These are phyloP conservation scores for Roridomyces roridus DNA, from an alignment of 768 basidiomycete species.

Conservation along the genomic window DNA sequence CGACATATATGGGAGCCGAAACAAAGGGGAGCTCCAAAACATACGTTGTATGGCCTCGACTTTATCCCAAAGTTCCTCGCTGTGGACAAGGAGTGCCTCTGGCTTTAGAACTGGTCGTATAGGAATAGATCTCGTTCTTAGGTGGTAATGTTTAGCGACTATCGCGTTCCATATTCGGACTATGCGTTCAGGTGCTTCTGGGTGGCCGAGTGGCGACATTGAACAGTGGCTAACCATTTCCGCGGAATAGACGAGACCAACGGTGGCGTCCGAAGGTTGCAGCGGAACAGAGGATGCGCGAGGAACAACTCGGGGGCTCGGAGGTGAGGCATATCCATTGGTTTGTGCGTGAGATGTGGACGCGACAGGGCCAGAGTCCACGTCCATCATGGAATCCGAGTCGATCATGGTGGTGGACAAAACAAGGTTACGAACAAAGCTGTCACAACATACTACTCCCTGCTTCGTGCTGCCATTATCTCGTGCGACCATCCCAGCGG, in stretches of 20 bases:
- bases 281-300: conserved; percentile 54
- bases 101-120: conserved; percentile 75
- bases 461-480: conserved; percentile 46
- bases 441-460: too few species aligned
- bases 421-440: neutral
- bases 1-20: neutral
- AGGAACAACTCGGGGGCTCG: neutral
- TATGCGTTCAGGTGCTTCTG: conserved; percentile 88
- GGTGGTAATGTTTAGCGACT: conserved; percentile 59
- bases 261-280: conserved; percentile 46
- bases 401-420: neutral
- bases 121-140: conserved; percentile 79
- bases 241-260: conserved; percentile 87
- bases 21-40: conserved; percentile 34
- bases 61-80: conserved; percentile 90
- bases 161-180: conserved; percentile 74
- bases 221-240: conserved; percentile 88
- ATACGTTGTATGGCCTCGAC: conserved; percentile 83
- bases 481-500: conserved; percentile 70
- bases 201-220: conserved; percentile 48
- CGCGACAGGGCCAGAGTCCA: conserved; percentile 1
- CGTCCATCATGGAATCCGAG: conserved; percentile 8
- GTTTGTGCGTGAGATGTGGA: neutral
- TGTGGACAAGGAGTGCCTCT: conserved; percentile 90
- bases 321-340: neutral